Base-by-base conservation (phyloP, 169 alveolate genomes). In the Theileria parva region DNA sequence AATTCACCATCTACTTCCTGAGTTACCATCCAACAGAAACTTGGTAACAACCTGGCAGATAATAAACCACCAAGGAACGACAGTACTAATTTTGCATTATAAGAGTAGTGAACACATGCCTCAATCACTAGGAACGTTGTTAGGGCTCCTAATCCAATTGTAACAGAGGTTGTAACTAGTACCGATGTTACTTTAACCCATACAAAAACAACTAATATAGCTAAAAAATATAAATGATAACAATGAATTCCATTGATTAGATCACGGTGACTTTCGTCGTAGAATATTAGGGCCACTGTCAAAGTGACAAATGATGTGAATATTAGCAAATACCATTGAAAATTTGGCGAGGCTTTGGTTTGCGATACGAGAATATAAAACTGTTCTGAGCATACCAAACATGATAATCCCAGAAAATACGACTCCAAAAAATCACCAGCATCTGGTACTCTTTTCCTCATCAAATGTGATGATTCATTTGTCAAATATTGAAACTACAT, bases 351-450 rank as follows among this genome's bases (percentile, higher is more conserved):
- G 48, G 32, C 71, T 4, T 63, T 30, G 6, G 71, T 73, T 5
- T 73, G 80, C 79, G 70, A 73, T 73, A 73, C 11, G 8, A 59
- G 37, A 7, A 61, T 73, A 39, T 73, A 57, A 59, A 73, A 73
- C 59, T 73, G 80, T 21, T 73, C 80, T 15, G 39, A 28, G 9
- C 80, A 51, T n/a, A 73, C 13, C 8, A 73, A 65, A 2, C 79
- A 73, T 27, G 80, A 59, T 34, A 39, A 19, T 7, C 80, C 80
- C 0, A 73, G 19, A 5, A 73, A n/a, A 34, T 51, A 61, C 6
- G 79, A 6, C 27, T 73, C 80, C 17, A 51, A n/a, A 1, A 73
- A 5, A 53, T 73, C 77, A 7, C 11, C 12, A 9, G 17, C 13
- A 44, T 74, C 51, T 3, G 44, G 7, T 0, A 19, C n/a, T 17